Evolutionary conservation across 2,329 filamentous ascomycete species (phyloP), one percentile per base, ranked within the genome.

Genomic region (Hypoxylon sp.): DNA sequence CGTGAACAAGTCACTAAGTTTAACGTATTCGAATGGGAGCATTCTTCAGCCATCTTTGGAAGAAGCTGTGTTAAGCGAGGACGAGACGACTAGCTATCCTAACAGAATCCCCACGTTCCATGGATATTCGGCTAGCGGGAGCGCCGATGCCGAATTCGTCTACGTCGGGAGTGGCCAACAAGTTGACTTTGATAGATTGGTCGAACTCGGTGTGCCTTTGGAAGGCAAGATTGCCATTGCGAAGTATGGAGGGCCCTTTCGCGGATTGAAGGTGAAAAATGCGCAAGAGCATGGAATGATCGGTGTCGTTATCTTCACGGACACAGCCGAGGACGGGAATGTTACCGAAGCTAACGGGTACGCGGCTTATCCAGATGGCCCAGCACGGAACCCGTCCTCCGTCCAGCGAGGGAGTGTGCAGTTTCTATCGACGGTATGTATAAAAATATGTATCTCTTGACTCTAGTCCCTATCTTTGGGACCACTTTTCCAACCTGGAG

Each of bases 201-300:
- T 88, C 13, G 85, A 89, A 47, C 87, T 91, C 0, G 91, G 92
- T 50, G 83, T 96, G 19, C 87, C 86, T 27, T 79, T 96, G 8
- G 79, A 90, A 71, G 93, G 93, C 47, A 95, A 94, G 80, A 93
- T 97, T 72, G 92, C 91, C 0, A 79, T 97, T 39, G 88, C 86
- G 15, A 92, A 92, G 75, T 97, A 97, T 75, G 93, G 93, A 0
- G 84, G 86, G 2, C 86, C 92, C 24, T 95, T 96, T 81, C 87
- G 93, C 42, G 93, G 93, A 0, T 81, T 97, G 50, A 97, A 96
- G 77, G 89, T 96, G 53, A 95, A 94, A 81, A 88, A 93, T 61
- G 93, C 93, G 0, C 90, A 94, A 76, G 92, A 93, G 70, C 81
- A 93, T 11, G 92, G 92, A 19, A 92, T 92, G 85, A 82, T 93